These are phyloP conservation scores for Neospora caninum DNA, from an alignment of 169 alveolate species.

Conservation along the genomic window DNA sequence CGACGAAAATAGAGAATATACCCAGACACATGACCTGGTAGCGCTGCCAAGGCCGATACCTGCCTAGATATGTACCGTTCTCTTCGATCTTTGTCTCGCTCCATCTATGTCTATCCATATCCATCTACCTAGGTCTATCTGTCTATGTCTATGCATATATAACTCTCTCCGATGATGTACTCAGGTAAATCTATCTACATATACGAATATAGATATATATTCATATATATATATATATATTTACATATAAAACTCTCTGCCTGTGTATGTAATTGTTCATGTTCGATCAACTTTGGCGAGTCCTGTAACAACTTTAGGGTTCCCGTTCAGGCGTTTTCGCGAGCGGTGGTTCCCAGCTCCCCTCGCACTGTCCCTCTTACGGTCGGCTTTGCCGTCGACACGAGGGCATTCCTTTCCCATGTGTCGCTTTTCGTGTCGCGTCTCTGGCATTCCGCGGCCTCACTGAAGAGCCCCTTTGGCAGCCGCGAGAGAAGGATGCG, in stretches of 20 bases:
- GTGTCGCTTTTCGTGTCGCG: neutral
- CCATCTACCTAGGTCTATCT: neutral
- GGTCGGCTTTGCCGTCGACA: neutral
- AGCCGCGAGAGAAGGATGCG: neutral
- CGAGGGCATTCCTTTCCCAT: neutral
- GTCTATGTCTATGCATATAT: neutral
- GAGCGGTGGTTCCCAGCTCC: too few relatives aligned
- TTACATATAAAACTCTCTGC: too few relatives aligned
- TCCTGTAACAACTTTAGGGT: too few relatives aligned
- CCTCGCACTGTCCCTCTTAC: neutral
- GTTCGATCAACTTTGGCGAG: too few relatives aligned
- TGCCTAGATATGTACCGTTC: neutral
- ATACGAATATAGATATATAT: neutral
- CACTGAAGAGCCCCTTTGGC: neutral
- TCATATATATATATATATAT: neutral
- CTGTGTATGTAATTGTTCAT: too few relatives aligned
- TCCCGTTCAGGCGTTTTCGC: too few relatives aligned
- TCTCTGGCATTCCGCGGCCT: neutral
- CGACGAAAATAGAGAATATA: too few relatives aligned
- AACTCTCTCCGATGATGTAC: neutral
- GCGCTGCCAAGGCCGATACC: too few relatives aligned
- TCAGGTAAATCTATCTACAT: neutral
- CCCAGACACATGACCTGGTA: too few relatives aligned
- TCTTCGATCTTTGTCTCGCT: neutral
- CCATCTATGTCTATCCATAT: neutral